Base-by-base conservation (phyloP, 805 yeast species). In the Wickerhamiella lipophila region DNA sequence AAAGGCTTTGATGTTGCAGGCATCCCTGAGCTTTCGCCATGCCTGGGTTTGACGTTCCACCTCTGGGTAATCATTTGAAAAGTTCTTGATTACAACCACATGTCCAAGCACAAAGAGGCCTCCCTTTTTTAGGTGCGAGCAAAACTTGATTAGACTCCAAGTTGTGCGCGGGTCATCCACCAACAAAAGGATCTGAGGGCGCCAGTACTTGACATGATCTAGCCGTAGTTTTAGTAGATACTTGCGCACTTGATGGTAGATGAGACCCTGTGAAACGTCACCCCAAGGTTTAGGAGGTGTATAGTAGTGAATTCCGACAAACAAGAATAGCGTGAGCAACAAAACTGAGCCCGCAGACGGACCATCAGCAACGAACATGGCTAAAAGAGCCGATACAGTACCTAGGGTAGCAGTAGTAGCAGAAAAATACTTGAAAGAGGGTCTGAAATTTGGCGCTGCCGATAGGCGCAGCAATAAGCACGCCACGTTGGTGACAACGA, bases 221-320 rank as follows among this genome's bases (percentile, higher is more conserved):
- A 86, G 86, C 51, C 86, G 76, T 39, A 89, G 70, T 48, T 94
- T 71, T 52, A 92, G 67, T 40, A 86, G 68, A 60, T 92, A 92
- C 61, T 92, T 92, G 56, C 99, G 71, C 9, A 92, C 97, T 65
- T 92, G 99, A 62, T 92, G 98, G 63, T 92, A 92, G 45, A 92
- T 89, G 52, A 92, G 72, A 38, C 88, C 78, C 64, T 92, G 98
- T 2, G 97, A 88, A 21, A 92, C 96, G 65, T 92, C 99, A 30
- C 99, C 99, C 88, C 96, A 92, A 29, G 88, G 83, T 61, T 86
- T 87, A 5, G 98, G 96, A 1, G 96, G 96, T 9, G 95, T 83
- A 46, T 78, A 74, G 60, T 87, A 86, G 62, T 92, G 97, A 55
- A 92, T 92, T 48, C 83, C 63, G 41, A 86, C 60, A 56, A 92